These are phyloP conservation scores for Paraleonurus japonicus DNA, from an alignment of 257 asterid species.

Conservation along the genomic window DNA sequence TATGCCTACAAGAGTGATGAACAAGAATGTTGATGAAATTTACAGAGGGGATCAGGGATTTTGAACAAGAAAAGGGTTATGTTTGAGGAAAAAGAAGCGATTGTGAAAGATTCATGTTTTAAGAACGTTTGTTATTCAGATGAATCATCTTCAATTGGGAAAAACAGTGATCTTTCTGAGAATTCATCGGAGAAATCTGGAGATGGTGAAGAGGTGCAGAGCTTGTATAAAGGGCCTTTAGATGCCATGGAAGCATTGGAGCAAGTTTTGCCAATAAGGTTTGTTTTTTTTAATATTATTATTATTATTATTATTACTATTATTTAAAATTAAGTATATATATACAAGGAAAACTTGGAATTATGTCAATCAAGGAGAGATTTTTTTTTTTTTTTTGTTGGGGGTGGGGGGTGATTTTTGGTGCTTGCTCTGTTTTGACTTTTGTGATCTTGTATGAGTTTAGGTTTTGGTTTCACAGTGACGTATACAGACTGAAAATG, in stretches of 20 bases:
- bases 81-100: constrained; percentile 15
- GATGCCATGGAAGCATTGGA: constrained; percentile 63
- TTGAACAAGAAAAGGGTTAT: constrained; percentile 37
- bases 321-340: neutral
- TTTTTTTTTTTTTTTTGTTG: neutral
- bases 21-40: constrained; percentile 42
- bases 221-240: constrained; percentile 61
- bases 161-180: constrained; percentile 73
- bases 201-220: constrained; percentile 71
- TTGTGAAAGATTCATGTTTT: constrained; percentile 15
- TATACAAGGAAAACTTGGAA: neutral
- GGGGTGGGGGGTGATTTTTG: too few relatives aligned
- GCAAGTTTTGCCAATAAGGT: constrained; percentile 80
- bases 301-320: too few relatives aligned
- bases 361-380: neutral
- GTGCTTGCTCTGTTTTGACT: constrained; percentile 13
- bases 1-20: constrained; percentile 46
- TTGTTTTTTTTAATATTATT: neutral
- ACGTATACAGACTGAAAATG: neutral
- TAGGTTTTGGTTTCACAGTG: neutral
- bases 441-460: neutral
- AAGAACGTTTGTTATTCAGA: constrained; percentile 38
- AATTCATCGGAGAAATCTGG: constrained; percentile 49
- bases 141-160: constrained; percentile 74
- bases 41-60: constrained; percentile 32